Evolutionary conservation across 2,329 filamentous ascomycete species (phyloP), one percentile per base, ranked within the genome.

Genomic region (Calonectria montana): DNA sequence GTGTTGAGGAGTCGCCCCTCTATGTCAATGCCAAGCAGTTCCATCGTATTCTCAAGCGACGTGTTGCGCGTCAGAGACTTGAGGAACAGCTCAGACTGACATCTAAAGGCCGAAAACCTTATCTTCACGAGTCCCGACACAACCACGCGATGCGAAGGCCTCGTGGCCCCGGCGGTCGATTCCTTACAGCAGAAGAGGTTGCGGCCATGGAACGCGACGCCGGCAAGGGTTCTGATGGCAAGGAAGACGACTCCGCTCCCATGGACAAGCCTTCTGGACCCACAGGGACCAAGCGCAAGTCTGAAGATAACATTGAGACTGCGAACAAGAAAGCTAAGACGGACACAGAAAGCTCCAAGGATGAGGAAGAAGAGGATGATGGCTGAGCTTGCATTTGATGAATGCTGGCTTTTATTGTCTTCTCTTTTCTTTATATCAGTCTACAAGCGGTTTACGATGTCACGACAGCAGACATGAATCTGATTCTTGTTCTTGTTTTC

Each of bases 21-120:
- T 99, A 99, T 78, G 97, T 99, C 80, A 99, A 99, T 80, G 97
- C 97, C 6, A 99, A 99, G 83, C 97, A 99, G 80, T 99, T 99
- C 78, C 97, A 99, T 82, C 94, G 97, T 29, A 99, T 99, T 61
- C 85, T 99, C 67, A 98, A 99, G 87, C 91, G 97, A 70, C 91
- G 97, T 71, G 95, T 98, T 74, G 97, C 97, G 8, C 91, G 97
- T 39, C 97, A 98, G 83, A 95, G 94, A 82, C 88, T 99, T 18
- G 97, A 99, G 83, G 97, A 99, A 83, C 94, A 96, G 67, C 86
- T 99, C 50, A 91, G 97, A 48, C 86, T 98, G 70, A 98, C 97
- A 0, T 97, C 94, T 12, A 99, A 99, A 85, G 96, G 96, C 29
- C 92, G 97, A 41, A 98, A 98, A 85, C 97, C 97, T 4, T 99